Percentiles rank a stretch among this genome's conserved stretches.
These are phyloP conservation scores for Baorangia bicolor DNA, from an alignment of 768 basidiomycete genomes.

Conservation along the genomic window DNA sequence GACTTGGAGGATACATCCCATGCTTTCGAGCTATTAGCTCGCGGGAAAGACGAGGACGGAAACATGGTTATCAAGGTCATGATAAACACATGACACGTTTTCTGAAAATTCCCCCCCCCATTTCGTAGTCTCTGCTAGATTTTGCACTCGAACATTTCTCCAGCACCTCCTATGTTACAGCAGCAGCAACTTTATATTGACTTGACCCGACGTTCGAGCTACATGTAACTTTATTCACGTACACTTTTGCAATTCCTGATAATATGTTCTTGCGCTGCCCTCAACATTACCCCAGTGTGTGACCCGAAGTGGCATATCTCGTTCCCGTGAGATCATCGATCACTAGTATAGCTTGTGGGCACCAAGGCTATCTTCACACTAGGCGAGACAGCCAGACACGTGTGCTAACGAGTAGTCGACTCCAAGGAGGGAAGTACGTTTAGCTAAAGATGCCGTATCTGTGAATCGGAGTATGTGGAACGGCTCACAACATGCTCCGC, in stretches of 20 bases:
- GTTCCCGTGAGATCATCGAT: constrained; percentile 14
- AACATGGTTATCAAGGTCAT: constrained; percentile 89
- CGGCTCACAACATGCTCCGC: constrained; percentile 5
- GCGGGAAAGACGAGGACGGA: constrained; percentile 77
- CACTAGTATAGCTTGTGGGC: neutral
- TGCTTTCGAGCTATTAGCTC: constrained; percentile 80
- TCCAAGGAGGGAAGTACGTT: neutral
- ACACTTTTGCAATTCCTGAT: constrained; percentile 7
- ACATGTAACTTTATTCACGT: constrained; percentile 27
- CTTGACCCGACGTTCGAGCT: constrained; percentile 9
- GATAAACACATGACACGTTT: constrained; percentile 47
- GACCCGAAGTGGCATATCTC: neutral
- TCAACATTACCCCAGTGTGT: neutral
- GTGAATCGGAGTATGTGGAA: constrained; percentile 3
- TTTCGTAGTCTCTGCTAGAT: constrained; percentile 10
- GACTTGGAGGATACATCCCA: constrained; percentile 58
- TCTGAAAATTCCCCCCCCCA: neutral
- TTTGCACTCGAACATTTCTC: constrained; percentile 1
- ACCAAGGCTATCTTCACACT: constrained; percentile 3
- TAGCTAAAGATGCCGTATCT: constrained; percentile 11
- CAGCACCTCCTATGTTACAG: constrained; percentile 15
- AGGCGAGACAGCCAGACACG: constrained; percentile 12
- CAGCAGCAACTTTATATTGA: constrained; percentile 8
- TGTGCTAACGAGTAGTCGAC: neutral
- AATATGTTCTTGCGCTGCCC: neutral